Evolutionary conservation across 2,329 filamentous ascomycete species (phyloP), one percentile per base, ranked within the genome.

Genomic region (Elsinoe ampelina): DNA sequence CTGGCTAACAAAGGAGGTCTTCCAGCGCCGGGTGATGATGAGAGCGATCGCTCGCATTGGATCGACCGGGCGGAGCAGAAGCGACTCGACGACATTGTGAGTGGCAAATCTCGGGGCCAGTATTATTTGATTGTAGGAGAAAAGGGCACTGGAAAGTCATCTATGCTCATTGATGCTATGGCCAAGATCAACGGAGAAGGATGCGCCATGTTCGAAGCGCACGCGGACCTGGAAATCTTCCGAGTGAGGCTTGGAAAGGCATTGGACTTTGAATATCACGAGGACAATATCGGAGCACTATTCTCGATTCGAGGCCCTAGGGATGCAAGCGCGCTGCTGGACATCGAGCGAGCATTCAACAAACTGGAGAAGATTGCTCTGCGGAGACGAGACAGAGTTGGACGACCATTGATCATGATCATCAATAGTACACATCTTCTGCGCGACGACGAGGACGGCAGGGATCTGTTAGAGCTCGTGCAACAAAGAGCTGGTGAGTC

Each of bases 141-240:
- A 67, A 97, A 98, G 73, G 93, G 93, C 4, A 95, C 89, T 0
- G 93, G 93, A 5, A 98, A 98, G 75, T 95, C 88, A 59, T 95
- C 88, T 63, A 97, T 98, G 93, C 75, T 98, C 65, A 78, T 98
- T 17, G 89, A 97, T 68, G 89, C 89, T 7, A 98, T 98, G 92
- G 84, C 85, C 55, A 95, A 95, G 70, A 85, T 91, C 57, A 82
- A 95, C 60, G 93, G 90, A 3, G 86, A 93, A 59, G 89, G 89
- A 19, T 85, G 92, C 43, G 86, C 91, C 63, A 95, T 98, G 89
- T 88, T 97, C 66, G 93, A 98, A 72, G 91, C 92, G 1, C 93
- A 98, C 71, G 86, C 90, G 4, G 91, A 98, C 69, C 80, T 91
- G 1, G 93, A 98, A 66, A 95, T 98, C 58, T 95, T 98, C 69